A percentile compares a stretch with the other conserved stretches of the same genome.
Conservation (phyloP, 2,329 filamentous ascomycete species). For the Fusarium sp. region DNA sequence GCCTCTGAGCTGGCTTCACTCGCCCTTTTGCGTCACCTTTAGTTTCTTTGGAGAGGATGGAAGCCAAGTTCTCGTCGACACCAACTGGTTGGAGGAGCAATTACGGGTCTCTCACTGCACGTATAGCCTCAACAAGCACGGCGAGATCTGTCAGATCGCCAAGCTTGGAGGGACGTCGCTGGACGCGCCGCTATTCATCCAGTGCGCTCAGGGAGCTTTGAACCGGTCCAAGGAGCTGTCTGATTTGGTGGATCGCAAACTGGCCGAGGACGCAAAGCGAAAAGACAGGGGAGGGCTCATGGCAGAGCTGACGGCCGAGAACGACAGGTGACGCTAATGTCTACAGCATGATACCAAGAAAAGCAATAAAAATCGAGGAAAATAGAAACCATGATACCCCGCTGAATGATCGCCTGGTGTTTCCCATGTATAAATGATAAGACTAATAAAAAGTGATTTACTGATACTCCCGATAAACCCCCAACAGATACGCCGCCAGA, state of each 20-base stretch:
- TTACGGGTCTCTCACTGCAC: conserved; percentile 78
- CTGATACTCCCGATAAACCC: conserved; percentile 26
- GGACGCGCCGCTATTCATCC: conserved; percentile 80
- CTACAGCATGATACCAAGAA: conserved; percentile 25
- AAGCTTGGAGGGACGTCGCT: conserved; percentile 88
- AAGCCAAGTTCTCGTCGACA: conserved; percentile 75
- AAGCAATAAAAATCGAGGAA: conserved; percentile 33
- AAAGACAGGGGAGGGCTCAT: conserved; percentile 82
- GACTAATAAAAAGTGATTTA: conserved; percentile 25
- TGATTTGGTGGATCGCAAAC: conserved; percentile 74
- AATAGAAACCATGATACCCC: conserved; percentile 48
- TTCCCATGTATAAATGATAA: conserved; percentile 19
- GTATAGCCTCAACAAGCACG: conserved; percentile 87
- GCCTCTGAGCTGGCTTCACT: conserved; percentile 88
- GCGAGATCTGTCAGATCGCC: conserved; percentile 89
- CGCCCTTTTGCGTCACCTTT: conserved; percentile 91
- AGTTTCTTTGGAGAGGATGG: conserved; percentile 81
- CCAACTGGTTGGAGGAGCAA: conserved; percentile 80
- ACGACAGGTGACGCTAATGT: conserved; percentile 67
- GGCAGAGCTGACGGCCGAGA: conserved; percentile 83
- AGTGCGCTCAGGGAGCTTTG: conserved; percentile 79
- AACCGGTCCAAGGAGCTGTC: conserved; percentile 85
- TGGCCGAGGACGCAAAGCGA: conserved; percentile 82
- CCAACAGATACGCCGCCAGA: conserved; percentile 36
- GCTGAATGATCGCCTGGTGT: conserved; percentile 25